These are phyloP conservation scores for Fragaria ananassa DNA, from an alignment of 306 rosid species.

Conservation along the genomic window DNA sequence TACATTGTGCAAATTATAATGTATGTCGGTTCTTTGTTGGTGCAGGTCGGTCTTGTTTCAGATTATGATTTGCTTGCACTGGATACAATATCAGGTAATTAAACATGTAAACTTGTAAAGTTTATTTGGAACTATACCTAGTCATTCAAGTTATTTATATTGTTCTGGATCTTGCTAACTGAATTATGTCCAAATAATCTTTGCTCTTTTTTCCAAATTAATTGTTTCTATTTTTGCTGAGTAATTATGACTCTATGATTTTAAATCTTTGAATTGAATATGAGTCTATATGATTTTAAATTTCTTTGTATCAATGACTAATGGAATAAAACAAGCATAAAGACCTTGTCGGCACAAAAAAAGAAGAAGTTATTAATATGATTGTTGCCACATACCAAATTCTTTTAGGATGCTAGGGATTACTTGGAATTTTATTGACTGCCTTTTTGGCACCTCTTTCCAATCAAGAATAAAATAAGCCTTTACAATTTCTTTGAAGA, in stretches of 20 bases:
- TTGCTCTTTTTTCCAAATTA: background rate
- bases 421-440: background rate
- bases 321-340: background rate
- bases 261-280: background rate
- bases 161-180: background rate
- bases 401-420: background rate
- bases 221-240: background rate
- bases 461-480: background rate
- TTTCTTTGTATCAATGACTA: background rate
- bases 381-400: background rate
- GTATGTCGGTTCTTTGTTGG: constrained; percentile 23
- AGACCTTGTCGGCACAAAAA: background rate
- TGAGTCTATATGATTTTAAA: too few species aligned
- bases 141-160: background rate
- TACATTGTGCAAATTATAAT: constrained; percentile 20
- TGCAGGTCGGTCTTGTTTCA: constrained; percentile 95
- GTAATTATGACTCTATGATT: background rate
- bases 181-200: background rate
- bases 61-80: constrained; percentile 91
- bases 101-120: background rate
- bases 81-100: constrained; percentile 83
- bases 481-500: background rate
- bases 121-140: background rate
- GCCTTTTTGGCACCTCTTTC: background rate
- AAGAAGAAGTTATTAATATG: too few species aligned